A percentile compares a stretch with the other conserved stretches of the same genome.
Evolutionary conservation across 345 rosid species (phyloP).

Genomic region (Hibiscus mutabilis): DNA sequence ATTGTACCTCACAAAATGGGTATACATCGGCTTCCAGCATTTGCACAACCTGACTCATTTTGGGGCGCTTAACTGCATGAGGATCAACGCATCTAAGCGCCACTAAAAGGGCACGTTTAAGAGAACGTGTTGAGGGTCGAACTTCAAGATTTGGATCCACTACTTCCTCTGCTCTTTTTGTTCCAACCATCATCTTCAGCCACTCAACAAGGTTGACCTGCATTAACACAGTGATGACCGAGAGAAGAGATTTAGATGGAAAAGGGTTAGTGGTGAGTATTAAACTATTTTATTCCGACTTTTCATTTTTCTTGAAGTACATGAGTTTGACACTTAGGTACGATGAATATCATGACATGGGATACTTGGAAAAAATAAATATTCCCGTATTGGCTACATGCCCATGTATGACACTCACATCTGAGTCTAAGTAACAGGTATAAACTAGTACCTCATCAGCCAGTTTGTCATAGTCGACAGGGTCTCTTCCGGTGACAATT

Average conservation of each 20-base stretch:
- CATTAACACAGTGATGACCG: neutral
- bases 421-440: neutral
- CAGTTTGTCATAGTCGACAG: slow-evolving; percentile 85
- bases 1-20: slow-evolving; percentile 68
- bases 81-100: slow-evolving; percentile 93
- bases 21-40: slow-evolving; percentile 85
- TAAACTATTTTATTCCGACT: too few relatives aligned
- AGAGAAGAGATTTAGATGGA: too few relatives aligned
- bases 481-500: slow-evolving; percentile 88
- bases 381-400: too few relatives aligned
- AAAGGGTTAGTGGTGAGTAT: too few relatives aligned
- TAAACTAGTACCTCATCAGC: slow-evolving; percentile 53
- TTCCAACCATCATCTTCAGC: slow-evolving; percentile 91
- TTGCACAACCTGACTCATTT: slow-evolving; percentile 76
- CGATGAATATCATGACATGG: too few relatives aligned
- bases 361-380: too few relatives aligned
- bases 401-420: too few relatives aligned
- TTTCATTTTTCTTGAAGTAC: too few relatives aligned
- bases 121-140: slow-evolving; percentile 57
- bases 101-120: slow-evolving; percentile 70
- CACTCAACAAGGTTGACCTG: slow-evolving; percentile 94
- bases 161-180: slow-evolving; percentile 87
- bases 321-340: too few relatives aligned
- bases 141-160: slow-evolving; percentile 68
- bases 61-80: slow-evolving; percentile 79